Conservation (phyloP, 2,329 filamentous ascomycete species). For the Curvularia spicifera region DNA sequence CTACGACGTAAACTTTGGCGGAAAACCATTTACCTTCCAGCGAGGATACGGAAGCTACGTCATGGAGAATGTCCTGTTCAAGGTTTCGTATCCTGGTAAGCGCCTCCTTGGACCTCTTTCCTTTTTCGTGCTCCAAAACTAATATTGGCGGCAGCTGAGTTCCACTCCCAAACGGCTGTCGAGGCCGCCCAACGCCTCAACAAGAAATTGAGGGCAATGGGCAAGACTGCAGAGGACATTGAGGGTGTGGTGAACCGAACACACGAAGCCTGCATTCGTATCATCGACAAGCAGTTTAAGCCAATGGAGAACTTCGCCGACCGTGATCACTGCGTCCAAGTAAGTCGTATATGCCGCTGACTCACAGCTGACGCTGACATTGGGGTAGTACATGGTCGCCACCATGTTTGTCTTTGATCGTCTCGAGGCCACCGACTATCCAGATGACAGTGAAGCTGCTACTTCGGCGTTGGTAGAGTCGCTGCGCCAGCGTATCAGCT, state of each 20-base stretch:
- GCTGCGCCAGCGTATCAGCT: conserved; percentile 90
- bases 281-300: conserved; percentile 99
- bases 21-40: conserved; percentile 91
- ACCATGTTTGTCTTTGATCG: conserved; percentile 96
- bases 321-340: conserved; percentile 97
- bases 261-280: conserved; percentile 97
- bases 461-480: conserved; percentile 88
- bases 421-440: conserved; percentile 91
- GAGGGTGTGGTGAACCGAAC: conserved; percentile 92
- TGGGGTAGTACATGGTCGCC: conserved; percentile 82
- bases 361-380: conserved; percentile 28
- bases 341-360: conserved; percentile 34
- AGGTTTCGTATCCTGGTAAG: conserved; percentile 95
- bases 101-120: background rate
- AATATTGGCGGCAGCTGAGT: conserved; percentile 67
- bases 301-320: conserved; percentile 99
- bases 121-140: background rate
- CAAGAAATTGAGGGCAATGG: conserved; percentile 78
- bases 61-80: conserved; percentile 99
- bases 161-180: conserved; percentile 98
- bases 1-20: conserved; percentile 97
- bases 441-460: conserved; percentile 89
- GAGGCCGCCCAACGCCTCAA: conserved; percentile 91
- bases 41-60: conserved; percentile 96
- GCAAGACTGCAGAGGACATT: conserved; percentile 90